Base-by-base conservation (phyloP, 225 moss, liverwort and hornwort species). In the Marchantia paleacea region DNA sequence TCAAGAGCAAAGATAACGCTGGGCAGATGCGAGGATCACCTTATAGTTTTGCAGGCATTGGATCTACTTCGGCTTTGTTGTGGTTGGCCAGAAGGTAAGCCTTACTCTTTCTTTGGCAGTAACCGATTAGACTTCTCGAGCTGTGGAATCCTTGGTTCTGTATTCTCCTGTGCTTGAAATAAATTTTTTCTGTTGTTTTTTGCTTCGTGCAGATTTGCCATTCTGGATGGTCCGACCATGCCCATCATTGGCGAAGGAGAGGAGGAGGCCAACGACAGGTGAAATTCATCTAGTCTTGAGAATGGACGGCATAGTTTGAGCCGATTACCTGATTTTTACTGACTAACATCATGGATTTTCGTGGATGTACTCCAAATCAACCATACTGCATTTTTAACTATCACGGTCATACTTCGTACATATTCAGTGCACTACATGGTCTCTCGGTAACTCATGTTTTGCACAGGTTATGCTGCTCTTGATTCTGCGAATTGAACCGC, bases 261-360 rank as follows among this genome's bases (percentile, higher is more conserved):
- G 4, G 95, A 93, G 73, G 97, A 97, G 85, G 95, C 97, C 53
- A 97, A 97, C 86, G 97, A 97, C 89, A 89, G 93, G 97, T 96
- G 77, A 77, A 75, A 48, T 75, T 65, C 12, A 24, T 28, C 25
- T 24, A 65, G 9, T 58, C 26, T 57, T 19, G 39, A 39, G 39
- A 39, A 39, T 39, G 39, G 39, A 39, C 5, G 39, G 39, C 39
- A 39, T 39, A 2, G 39, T 39, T 39, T 39, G 39, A 39, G 39
- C 2, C 39, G 39, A 39, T 39, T 39, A 39, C 39, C 39, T 39
- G 5, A 39, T 39, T 39, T 39, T 39, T 5, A 39, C 2, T 39
- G 39, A 39, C 5, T 5, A 39, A 39, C 39, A 39, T 39, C 39
- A 39, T 39, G 39, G 39, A 2, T 39, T 39, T 5, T 39, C 39